These are phyloP conservation scores for Sporothrix variecibatus DNA, from an alignment of 2,329 filamentous ascomycete genomes.

Conservation along the genomic window DNA sequence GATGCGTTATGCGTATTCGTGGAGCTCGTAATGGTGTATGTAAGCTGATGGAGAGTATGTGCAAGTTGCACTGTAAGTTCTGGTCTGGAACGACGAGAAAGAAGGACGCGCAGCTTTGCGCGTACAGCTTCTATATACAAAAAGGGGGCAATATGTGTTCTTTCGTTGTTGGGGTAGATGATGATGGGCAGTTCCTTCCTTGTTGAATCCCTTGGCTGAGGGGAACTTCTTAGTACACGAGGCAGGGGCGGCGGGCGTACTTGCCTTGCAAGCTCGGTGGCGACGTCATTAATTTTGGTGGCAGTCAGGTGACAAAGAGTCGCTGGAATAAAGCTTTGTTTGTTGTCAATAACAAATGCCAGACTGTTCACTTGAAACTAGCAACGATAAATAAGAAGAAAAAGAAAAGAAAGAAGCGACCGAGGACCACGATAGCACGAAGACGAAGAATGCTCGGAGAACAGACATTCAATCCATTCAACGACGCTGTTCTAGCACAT, in stretches of 20 bases:
- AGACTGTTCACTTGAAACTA: constrained; percentile 20
- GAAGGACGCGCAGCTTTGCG: background rate
- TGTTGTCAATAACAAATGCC: background rate
- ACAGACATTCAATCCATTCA: too few relatives aligned
- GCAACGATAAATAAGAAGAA: background rate
- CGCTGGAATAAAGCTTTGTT: background rate
- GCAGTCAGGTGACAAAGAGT: constrained; percentile 22
- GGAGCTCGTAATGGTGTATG: background rate
- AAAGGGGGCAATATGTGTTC: background rate
- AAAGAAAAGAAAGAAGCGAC: background rate
- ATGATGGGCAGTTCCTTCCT: constrained; percentile 4
- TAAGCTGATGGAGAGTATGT: background rate
- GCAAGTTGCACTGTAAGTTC: background rate
- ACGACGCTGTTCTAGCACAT: background rate
- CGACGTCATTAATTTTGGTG: constrained; percentile 27
- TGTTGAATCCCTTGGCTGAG: constrained; percentile 5
- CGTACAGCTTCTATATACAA: background rate
- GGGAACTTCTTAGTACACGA: background rate
- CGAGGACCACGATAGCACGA: background rate
- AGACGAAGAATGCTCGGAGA: background rate
- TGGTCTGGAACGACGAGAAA: background rate
- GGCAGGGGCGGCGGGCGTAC: background rate
- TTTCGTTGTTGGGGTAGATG: constrained; percentile 3
- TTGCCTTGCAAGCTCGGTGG: constrained; percentile 15
- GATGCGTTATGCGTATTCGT: background rate